phyloP scores from a whole-genome alignment of 2,329 filamentous ascomycete genomes.

The Calonectria pauciramosa region DNA sequence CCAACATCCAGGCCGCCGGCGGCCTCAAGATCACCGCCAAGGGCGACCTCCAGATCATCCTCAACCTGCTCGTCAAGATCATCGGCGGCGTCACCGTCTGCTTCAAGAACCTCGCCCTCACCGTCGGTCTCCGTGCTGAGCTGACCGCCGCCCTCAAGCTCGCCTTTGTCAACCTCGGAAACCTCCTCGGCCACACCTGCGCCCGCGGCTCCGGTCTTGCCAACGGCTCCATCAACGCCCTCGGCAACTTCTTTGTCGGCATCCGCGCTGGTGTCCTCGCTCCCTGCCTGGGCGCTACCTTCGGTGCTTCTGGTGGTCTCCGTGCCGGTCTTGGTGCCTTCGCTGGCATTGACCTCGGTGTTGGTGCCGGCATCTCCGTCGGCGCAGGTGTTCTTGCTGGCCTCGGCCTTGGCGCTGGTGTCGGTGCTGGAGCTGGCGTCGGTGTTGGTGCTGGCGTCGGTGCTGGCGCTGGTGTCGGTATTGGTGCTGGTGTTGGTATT shows the following conservation, averaged over 20 bases:
- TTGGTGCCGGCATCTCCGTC: not conserved
- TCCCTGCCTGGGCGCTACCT: not conserved
- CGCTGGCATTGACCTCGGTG: not conserved
- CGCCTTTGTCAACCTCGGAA: not conserved
- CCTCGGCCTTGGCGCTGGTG: not conserved
- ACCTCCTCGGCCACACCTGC: not conserved
- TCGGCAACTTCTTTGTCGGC: not conserved
- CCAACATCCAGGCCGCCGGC: not conserved
- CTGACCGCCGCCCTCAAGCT: not conserved
- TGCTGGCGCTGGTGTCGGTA: not conserved
- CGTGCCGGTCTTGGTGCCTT: not conserved
- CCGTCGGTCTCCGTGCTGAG: not conserved
- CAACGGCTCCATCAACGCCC: not conserved
- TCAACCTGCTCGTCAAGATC: not conserved
- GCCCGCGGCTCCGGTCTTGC: not conserved
- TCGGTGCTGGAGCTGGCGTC: not conserved
- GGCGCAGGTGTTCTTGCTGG: not conserved
- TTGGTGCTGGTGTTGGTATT: not conserved
- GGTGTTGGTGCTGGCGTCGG: not conserved
- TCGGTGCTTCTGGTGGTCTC: conserved; percentile 4
- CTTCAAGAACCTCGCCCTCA: not conserved
- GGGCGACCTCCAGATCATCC: not conserved
- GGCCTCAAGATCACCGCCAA: not conserved
- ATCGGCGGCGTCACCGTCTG: not conserved
- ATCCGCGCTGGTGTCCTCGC: not conserved